phyloP scores from a whole-genome alignment of 176 grass and related monocot genomes.

The Ananas comosus region DNA sequence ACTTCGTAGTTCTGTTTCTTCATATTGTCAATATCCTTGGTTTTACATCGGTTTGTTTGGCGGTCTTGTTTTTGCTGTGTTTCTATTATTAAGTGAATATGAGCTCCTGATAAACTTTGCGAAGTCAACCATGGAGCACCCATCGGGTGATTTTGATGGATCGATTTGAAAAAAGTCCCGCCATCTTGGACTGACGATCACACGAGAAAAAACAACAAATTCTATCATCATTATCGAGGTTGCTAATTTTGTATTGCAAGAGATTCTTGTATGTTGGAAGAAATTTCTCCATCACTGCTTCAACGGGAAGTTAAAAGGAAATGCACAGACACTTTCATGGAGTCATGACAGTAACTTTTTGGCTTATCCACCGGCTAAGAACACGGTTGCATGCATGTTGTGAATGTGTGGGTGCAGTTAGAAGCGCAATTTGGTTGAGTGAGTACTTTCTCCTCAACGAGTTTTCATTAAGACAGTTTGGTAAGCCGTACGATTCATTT shows the following conservation, averaged over 20 bases:
- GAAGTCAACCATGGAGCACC: slow-evolving; percentile 14
- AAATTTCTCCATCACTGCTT: slow-evolving; percentile 10
- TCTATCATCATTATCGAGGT: slow-evolving; percentile 11
- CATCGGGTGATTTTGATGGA: neutral
- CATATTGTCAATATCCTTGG: neutral
- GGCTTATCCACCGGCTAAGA: slow-evolving; percentile 57
- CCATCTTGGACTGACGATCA: neutral
- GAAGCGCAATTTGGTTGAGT: no score
- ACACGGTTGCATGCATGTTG: slow-evolving; percentile 57
- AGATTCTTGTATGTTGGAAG: neutral
- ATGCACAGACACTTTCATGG: slow-evolving; percentile 7
- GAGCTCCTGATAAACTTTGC: slow-evolving; percentile 5
- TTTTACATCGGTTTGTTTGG: neutral
- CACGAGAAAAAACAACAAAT: slow-evolving; percentile 14
- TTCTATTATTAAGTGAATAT: slow-evolving; percentile 1
- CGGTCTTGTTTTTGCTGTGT: neutral
- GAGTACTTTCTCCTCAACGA: no score
- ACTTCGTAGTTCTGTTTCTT: neutral
- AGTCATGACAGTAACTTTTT: slow-evolving; percentile 48
- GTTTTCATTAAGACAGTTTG: no score
- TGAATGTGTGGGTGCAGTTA: neutral
- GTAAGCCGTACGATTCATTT: no score
- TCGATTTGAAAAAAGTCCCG: neutral
- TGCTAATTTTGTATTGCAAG: neutral
- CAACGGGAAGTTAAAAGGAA: neutral